Evolutionary conservation across 805 yeast genomes (phyloP).

Genomic region (Middelhovenomyces tepae): DNA sequence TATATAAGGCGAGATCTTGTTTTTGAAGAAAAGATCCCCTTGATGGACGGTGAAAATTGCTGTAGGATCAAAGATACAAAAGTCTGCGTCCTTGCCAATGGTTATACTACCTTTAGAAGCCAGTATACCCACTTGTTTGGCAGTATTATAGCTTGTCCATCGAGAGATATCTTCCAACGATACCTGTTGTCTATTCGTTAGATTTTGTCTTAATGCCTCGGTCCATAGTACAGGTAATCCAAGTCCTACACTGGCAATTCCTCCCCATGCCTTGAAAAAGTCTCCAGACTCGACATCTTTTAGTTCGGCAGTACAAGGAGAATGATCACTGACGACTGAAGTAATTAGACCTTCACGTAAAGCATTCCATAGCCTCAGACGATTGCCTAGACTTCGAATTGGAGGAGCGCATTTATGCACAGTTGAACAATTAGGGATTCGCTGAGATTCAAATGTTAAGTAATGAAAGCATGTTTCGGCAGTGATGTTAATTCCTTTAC

Average conservation of each 20-base stretch:
- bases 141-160: conserved; percentile 82
- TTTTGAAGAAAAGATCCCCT: conserved; percentile 49
- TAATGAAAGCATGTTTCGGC: conserved; percentile 96
- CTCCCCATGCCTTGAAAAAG: conserved; percentile 94
- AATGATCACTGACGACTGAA: conserved; percentile 90
- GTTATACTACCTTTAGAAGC: conserved; percentile 64
- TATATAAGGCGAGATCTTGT: conserved; percentile 81
- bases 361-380: conserved; percentile 71
- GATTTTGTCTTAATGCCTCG: conserved; percentile 38
- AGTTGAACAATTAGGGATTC: conserved; percentile 67
- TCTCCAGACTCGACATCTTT: conserved; percentile 78
- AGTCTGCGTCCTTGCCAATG: conserved; percentile 81
- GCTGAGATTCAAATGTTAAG: conserved; percentile 67
- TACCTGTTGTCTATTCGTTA: conserved; percentile 23
- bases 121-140: conserved; percentile 71
- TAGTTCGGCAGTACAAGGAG: conserved; percentile 90
- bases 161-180: conserved; percentile 51
- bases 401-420: conserved; percentile 95
- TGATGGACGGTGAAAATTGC: conserved; percentile 36
- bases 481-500: conserved; percentile 36
- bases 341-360: conserved; percentile 55
- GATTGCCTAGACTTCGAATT: conserved; percentile 65
- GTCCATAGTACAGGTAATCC: conserved; percentile 80
- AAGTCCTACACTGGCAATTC: conserved; percentile 85
- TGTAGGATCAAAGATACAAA: conserved; percentile 67